Base-by-base conservation (phyloP, 2,329 filamentous ascomycete genomes). In the Aureobasidium sp. region DNA sequence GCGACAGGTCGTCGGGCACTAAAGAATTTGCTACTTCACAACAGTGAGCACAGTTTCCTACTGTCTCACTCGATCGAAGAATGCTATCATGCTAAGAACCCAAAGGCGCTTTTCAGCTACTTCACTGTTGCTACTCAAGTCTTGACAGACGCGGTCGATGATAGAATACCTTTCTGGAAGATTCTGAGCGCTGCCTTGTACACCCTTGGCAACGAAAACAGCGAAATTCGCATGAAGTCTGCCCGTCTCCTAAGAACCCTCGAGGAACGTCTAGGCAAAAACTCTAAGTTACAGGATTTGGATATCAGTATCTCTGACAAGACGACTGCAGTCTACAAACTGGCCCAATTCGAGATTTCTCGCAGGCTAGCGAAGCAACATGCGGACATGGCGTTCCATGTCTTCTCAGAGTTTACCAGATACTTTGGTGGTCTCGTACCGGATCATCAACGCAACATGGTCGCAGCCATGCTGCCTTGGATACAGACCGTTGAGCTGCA, bases 261-360 rank as follows among this genome's bases (percentile, higher is more conserved):
- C 1, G 94, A 97, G 74, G 86, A 91, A 67, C 85, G 90, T 27
- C 89, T 94, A 66, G 84, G 87, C 66, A 88, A 89, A 67, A 94
- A 86, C 66, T 96, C 93, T 1, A 95, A 95, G 71, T 86, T 99
- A 7, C 91, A 96, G 71, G 94, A 99, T 72, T 95, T 97, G 63
- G 94, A 99, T 70, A 97, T 99, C 69, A 97, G 92, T 72, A 94
- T 99, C 63, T 95, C 93, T 0, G 95, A 99, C 76, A 97, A 97
- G 76, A 99, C 95, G 0, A 96, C 96, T 67, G 92, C 93, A 0
- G 93, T 99, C 2, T 99, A 97, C 76, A 99, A 99, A 76, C 81
- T 95, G 48, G 94, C 95, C 0, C 94, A 99, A 71, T 97, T 97
- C 67, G 93, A 97, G 71, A 95, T 96, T 26, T 97, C 94, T 0